Conservation (phyloP, 1,139 yeast species). For the Nakaseomyces kungkrabaensis region DNA sequence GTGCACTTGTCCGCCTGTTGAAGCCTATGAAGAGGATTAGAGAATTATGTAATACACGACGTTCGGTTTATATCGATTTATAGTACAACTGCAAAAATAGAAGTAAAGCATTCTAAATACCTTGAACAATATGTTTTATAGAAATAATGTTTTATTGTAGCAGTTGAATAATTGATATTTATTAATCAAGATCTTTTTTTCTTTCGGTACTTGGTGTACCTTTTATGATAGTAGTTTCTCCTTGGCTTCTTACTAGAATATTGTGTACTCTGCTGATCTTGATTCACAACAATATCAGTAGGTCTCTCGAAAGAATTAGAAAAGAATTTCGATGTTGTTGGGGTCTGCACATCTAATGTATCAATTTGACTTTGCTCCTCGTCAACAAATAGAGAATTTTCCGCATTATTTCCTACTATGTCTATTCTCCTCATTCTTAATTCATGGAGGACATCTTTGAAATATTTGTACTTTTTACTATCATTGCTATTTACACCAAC, state of each 20-base stretch:
- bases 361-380: slow-evolving; percentile 2
- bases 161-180: too few relatives aligned
- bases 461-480: slow-evolving; percentile 37
- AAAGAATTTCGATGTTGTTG: slow-evolving; percentile 16
- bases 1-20: slow-evolving; percentile 87
- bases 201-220: background rate
- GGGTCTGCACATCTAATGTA: slow-evolving; percentile 2
- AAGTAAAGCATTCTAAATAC: too few relatives aligned
- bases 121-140: too few relatives aligned
- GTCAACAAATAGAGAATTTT: background rate
- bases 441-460: slow-evolving; percentile 36
- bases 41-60: background rate
- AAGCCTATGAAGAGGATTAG: slow-evolving; percentile 27
- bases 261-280: background rate
- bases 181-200: background rate
- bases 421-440: slow-evolving; percentile 29
- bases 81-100: too few relatives aligned
- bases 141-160: too few relatives aligned
- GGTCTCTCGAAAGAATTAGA: slow-evolving; percentile 7
- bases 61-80: too few relatives aligned
- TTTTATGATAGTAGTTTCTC: background rate
- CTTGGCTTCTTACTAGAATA: background rate
- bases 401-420: slow-evolving; percentile 3
- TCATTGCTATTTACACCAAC: slow-evolving; percentile 36
- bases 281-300: background rate